Conservation (phyloP, 441 rosid genomes). For the Raphanus hybrid region DNA sequence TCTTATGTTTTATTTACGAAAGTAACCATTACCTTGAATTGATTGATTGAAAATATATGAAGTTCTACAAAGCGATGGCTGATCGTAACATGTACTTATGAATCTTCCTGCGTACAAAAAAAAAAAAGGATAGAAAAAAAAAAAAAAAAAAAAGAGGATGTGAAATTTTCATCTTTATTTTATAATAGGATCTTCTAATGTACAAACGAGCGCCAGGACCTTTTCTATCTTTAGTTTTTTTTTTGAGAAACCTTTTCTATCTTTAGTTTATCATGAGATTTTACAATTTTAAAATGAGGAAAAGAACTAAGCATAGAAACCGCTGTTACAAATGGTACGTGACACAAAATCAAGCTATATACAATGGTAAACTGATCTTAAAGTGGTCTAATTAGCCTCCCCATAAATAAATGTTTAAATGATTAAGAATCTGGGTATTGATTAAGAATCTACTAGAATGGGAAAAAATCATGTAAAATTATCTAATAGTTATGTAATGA, state of each 20-base stretch:
- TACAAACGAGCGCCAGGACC: not conserved
- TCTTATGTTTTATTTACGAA: not conserved
- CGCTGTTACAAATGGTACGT: not conserved
- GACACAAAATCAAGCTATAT: too few relatives aligned
- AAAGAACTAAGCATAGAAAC: not conserved
- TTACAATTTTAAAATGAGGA: not conserved
- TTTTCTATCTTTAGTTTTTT: not conserved
- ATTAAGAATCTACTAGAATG: not conserved
- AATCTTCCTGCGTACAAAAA: not conserved
- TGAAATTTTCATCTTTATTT: not conserved
- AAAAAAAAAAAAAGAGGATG: not conserved
- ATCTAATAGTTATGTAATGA: not conserved
- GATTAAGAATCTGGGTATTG: not conserved
- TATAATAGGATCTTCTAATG: not conserved
- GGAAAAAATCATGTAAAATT: too few relatives aligned
- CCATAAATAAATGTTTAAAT: too few relatives aligned
- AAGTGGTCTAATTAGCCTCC: too few relatives aligned
- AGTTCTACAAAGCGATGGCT: not conserved
- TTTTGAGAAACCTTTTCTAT: too few relatives aligned
- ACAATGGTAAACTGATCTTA: too few relatives aligned
- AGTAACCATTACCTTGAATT: not conserved
- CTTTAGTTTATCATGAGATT: not conserved
- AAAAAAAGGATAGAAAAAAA: too few relatives aligned
- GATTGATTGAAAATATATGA: not conserved
- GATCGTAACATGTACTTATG: not conserved